phyloP scores from a whole-genome alignment of 306 rosid species.

The Quercus berberidifolia region DNA sequence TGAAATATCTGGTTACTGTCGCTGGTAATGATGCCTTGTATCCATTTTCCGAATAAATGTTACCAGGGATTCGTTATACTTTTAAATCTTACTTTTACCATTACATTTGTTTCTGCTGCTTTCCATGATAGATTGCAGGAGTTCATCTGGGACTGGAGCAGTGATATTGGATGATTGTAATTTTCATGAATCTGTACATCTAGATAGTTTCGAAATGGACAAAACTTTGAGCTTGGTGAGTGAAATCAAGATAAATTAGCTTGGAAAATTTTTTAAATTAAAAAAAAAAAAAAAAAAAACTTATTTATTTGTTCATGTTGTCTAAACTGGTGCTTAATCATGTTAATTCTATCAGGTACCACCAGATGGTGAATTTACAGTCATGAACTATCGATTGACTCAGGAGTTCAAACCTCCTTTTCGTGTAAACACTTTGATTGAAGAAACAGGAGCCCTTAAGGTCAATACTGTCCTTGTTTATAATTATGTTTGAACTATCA shows the following conservation, averaged over 20 bases:
- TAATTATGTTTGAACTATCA: neutral
- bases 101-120: slow-evolving; percentile 13
- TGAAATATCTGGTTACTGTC: slow-evolving; percentile 4
- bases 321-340: slow-evolving; percentile 14
- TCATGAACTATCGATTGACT: slow-evolving; percentile 86
- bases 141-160: slow-evolving; percentile 63
- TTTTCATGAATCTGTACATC: slow-evolving; percentile 89
- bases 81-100: slow-evolving; percentile 2
- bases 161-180: slow-evolving; percentile 85
- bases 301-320: neutral
- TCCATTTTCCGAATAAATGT: neutral
- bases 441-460: slow-evolving; percentile 71
- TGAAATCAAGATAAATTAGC: slow-evolving; percentile 2
- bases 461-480: slow-evolving; percentile 26
- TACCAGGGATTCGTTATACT: slow-evolving; percentile 22
- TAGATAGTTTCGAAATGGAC: slow-evolving; percentile 68
- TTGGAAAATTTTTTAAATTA: neutral
- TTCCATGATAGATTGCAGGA: slow-evolving; percentile 56
- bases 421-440: slow-evolving; percentile 68
- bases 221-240: slow-evolving; percentile 74
- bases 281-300: neutral
- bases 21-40: neutral
- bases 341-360: slow-evolving; percentile 52
- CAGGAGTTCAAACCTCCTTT: slow-evolving; percentile 87
- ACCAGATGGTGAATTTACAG: slow-evolving; percentile 84